Conservation (phyloP, 768 basidiomycete species). For the Leccinum subtestaceum region DNA sequence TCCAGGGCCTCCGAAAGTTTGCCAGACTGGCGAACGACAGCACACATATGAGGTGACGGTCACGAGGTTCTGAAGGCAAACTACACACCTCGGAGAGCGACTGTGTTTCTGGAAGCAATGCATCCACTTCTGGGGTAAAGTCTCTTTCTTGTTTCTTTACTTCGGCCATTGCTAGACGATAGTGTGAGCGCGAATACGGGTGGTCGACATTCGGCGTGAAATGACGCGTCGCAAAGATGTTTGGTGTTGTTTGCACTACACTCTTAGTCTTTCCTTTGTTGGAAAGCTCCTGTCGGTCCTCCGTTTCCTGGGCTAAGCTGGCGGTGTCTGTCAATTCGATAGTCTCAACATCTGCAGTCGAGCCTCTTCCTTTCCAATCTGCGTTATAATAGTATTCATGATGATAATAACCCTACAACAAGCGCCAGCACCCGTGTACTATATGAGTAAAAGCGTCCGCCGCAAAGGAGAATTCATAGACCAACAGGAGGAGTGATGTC, state of each 20-base stretch:
- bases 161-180: constrained; percentile 65
- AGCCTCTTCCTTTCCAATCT: constrained; percentile 25
- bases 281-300: constrained; percentile 24
- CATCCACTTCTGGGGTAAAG: constrained; percentile 79
- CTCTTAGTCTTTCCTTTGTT: constrained; percentile 15
- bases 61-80: neutral
- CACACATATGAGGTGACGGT: constrained; percentile 5
- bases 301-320: too few species aligned
- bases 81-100: constrained; percentile 64
- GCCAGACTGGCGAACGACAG: constrained; percentile 53
- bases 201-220: constrained; percentile 28
- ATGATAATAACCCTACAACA: constrained; percentile 42
- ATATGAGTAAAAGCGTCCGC: constrained; percentile 41
- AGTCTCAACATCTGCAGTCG: constrained; percentile 30
- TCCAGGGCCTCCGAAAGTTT: constrained; percentile 86
- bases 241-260: constrained; percentile 37
- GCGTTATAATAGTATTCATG: constrained; percentile 37
- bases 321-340: constrained; percentile 2
- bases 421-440: constrained; percentile 45
- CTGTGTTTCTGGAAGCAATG: constrained; percentile 65
- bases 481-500: constrained; percentile 45
- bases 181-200: constrained; percentile 40
- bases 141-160: constrained; percentile 86
- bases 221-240: constrained; percentile 66
- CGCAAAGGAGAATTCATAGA: constrained; percentile 44